Conservation (phyloP, 352 stramenopile genomes). For the Aphanomyces stellatus region DNA sequence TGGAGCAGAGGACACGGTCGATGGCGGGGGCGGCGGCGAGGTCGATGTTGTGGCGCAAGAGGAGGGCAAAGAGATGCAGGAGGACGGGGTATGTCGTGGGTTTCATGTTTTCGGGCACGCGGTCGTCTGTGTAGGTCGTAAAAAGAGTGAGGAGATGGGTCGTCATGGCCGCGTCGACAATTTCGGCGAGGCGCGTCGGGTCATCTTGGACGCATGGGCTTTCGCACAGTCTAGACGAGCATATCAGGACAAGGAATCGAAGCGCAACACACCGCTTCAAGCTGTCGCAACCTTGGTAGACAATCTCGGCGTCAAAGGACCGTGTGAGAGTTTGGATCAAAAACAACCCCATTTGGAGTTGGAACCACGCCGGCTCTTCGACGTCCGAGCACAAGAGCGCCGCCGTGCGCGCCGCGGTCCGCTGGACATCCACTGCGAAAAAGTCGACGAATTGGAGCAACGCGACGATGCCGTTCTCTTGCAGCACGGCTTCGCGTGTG, state of each 20-base stretch:
- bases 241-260: not conserved
- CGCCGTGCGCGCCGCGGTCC: slow-evolving; percentile 44
- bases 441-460: slow-evolving; percentile 76
- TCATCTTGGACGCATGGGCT: slow-evolving; percentile 34
- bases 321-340: slow-evolving; percentile 39
- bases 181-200: slow-evolving; percentile 28
- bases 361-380: slow-evolving; percentile 21
- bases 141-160: slow-evolving; percentile 30
- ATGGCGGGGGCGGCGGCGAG: not conserved
- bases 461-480: slow-evolving; percentile 54
- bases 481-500: slow-evolving; percentile 31
- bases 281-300: slow-evolving; percentile 40
- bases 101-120: slow-evolving; percentile 4
- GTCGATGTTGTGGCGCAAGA: not conserved
- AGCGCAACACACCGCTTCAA: slow-evolving; percentile 26
- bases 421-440: slow-evolving; percentile 67
- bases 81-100: not conserved
- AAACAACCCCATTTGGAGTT: slow-evolving; percentile 34
- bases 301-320: slow-evolving; percentile 46
- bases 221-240: slow-evolving; percentile 25
- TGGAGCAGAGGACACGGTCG: not conserved
- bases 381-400: slow-evolving; percentile 43
- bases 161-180: slow-evolving; percentile 39
- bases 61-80: not conserved
- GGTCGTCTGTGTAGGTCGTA: slow-evolving; percentile 20